Percentiles rank a stretch among this genome's conserved stretches.
Evolutionary conservation across 2,329 filamentous ascomycete species (phyloP).

Genomic region (Stemphylium beticola): DNA sequence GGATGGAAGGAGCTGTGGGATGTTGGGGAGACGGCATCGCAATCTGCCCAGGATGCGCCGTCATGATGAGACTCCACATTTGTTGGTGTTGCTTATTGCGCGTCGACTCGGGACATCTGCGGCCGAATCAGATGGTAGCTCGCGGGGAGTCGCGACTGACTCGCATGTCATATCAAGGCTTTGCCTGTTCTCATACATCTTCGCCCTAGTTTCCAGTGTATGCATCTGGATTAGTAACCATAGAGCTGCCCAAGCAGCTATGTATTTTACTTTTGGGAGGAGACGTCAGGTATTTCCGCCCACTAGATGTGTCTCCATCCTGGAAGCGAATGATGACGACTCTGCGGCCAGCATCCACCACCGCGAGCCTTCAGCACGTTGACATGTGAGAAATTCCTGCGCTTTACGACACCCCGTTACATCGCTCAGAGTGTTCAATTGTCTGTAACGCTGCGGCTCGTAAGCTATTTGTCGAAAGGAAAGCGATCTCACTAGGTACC

Average conservation of each 20-base stretch:
- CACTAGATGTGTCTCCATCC: neutral
- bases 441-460: too few species aligned
- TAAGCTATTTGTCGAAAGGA: too few species aligned
- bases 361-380: neutral
- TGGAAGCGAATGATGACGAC: neutral
- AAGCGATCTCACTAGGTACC: too few species aligned
- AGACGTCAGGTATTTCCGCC: too few species aligned
- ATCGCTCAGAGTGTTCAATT: neutral
- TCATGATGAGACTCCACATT: constrained; percentile 13
- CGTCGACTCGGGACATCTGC: constrained; percentile 8
- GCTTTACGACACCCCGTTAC: neutral
- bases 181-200: too few species aligned
- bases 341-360: neutral
- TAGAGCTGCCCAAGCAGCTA: neutral
- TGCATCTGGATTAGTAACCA: neutral
- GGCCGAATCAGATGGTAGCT: constrained; percentile 11
- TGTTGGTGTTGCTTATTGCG: constrained; percentile 14
- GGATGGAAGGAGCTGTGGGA: neutral
- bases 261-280: neutral
- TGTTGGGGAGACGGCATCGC: neutral
- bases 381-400: neutral
- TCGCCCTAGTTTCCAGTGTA: neutral
- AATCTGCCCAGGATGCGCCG: constrained; percentile 6
- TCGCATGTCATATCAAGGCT: neutral
- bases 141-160: neutral